phyloP scores from a whole-genome alignment of 2,329 filamentous ascomycete species.

The Diaporthe aspalathi region DNA sequence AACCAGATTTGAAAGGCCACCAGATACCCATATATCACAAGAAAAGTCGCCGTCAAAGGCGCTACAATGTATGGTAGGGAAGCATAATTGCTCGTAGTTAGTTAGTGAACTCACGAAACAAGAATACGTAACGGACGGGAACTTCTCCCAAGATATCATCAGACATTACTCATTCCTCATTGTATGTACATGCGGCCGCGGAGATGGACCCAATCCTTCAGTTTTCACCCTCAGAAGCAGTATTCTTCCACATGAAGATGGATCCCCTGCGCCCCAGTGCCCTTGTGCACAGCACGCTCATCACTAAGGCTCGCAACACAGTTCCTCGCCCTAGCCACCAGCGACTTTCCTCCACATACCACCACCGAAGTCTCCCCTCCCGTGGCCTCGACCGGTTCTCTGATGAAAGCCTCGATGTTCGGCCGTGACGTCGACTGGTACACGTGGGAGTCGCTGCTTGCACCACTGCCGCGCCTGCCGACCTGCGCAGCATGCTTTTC shows the following conservation, averaged over 20 bases:
- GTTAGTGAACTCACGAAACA: too few species aligned
- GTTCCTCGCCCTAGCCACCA: constrained; percentile 66
- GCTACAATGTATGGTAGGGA: not conserved
- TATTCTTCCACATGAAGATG: constrained; percentile 71
- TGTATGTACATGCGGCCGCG: not conserved
- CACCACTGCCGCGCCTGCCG: constrained; percentile 39
- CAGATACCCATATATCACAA: too few species aligned
- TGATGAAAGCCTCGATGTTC: constrained; percentile 63
- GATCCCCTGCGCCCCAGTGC: constrained; percentile 72
- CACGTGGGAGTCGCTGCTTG: constrained; percentile 54
- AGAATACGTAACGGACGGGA: too few species aligned
- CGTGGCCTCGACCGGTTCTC: constrained; percentile 65
- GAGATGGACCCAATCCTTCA: not conserved
- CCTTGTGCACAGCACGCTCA: constrained; percentile 72
- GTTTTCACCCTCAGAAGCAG: constrained; percentile 42
- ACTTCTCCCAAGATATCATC: too few species aligned
- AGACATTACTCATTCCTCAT: not conserved
- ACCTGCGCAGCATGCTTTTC: constrained; percentile 43
- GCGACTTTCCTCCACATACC: constrained; percentile 67
- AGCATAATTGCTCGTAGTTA: too few species aligned
- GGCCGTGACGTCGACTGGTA: constrained; percentile 60
- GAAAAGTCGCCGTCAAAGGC: too few species aligned
- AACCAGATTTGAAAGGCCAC: too few species aligned
- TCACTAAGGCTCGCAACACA: constrained; percentile 67
- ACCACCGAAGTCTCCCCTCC: constrained; percentile 71